Conservation (phyloP, 495 filamentous ascomycete species). For the Aspergillus affinis region DNA sequence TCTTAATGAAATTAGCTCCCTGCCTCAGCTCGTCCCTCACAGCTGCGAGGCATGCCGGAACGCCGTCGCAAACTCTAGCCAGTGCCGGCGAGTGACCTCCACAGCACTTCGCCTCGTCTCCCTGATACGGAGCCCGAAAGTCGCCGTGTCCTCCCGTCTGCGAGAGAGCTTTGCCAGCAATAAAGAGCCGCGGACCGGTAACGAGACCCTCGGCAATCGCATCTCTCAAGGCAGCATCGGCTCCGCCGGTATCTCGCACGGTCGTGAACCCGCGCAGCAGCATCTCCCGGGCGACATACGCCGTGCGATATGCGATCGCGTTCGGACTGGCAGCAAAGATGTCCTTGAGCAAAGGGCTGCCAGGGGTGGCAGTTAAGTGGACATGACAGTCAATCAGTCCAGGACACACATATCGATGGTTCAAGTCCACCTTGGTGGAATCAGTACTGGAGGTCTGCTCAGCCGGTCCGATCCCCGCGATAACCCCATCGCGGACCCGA, state of each 20-base stretch:
- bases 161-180: conserved; percentile 42
- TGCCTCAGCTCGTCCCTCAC: conserved; percentile 52
- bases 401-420: conserved; percentile 49
- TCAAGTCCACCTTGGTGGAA: conserved; percentile 32
- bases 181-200: conserved; percentile 49
- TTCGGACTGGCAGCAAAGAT: conserved; percentile 15
- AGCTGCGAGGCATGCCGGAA: conserved; percentile 47
- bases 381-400: conserved; percentile 62
- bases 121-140: conserved; percentile 25
- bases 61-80: conserved; percentile 50
- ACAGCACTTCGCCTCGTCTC: conserved; percentile 43
- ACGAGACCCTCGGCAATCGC: conserved; percentile 51
- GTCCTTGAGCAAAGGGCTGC: conserved; percentile 29
- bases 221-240: conserved; percentile 48
- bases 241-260: conserved; percentile 53
- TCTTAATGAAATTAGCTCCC: conserved; percentile 58
- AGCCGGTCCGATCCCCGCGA: not conserved
- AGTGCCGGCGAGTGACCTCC: conserved; percentile 32
- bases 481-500: not conserved
- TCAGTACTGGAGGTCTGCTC: not conserved
- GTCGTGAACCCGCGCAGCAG: conserved; percentile 54
- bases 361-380: conserved; percentile 49
- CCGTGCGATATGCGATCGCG: conserved; percentile 17
- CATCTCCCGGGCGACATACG: conserved; percentile 37
- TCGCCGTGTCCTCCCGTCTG: conserved; percentile 60